Base-by-base conservation (phyloP, 805 yeast genomes). In the Monosporozyma unispora region DNA sequence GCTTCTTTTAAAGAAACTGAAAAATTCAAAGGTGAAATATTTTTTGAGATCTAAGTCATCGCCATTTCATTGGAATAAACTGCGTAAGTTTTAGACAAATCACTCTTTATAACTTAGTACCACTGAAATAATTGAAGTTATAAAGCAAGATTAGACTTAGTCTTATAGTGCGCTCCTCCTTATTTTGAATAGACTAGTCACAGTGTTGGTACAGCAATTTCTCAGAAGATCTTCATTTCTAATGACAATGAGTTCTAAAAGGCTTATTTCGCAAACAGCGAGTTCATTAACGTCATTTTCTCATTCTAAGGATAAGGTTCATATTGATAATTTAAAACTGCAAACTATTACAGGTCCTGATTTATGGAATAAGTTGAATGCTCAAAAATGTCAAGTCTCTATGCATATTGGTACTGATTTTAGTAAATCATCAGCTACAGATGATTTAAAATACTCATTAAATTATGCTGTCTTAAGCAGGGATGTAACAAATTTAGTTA, bases 391-490 rank as follows among this genome's bases (percentile, higher is more conserved):
- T 22, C 60, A 69, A 2, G 70, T 87, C 6, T 76, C 84, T 10
- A 72, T 86, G 23, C 71, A 74, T 42, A 74, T 87, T 53, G 69
- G 70, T 31, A 85, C 96, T 0, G 80, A 81, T 57, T 84, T 90
- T 58, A 71, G 76, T 22, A 70, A 76, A 49, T 90, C 96, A n/a
- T 80, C 91, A n/a, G 67, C 69, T 11, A 78, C 82, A 0, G 98
- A 91, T 67, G 91, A 90, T 60, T 73, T 91, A 57, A 77, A 79
- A 51, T 80, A 84, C 59, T 84, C 96, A 4, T 76, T 91, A 54
- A 91, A 91, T 66, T 91, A 91, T 66, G 97, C 96, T 2, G 89
- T 81, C 4, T 75, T 91, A 4, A 79, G 91, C 3, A 72, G 87
- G 46, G 78, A 79, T 39, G 69, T 91, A n/a, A 64, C 77, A 38